Base-by-base conservation (phyloP, 2,329 filamentous ascomycete species). In the Ophiocordyceps camponoti-leonardi region DNA sequence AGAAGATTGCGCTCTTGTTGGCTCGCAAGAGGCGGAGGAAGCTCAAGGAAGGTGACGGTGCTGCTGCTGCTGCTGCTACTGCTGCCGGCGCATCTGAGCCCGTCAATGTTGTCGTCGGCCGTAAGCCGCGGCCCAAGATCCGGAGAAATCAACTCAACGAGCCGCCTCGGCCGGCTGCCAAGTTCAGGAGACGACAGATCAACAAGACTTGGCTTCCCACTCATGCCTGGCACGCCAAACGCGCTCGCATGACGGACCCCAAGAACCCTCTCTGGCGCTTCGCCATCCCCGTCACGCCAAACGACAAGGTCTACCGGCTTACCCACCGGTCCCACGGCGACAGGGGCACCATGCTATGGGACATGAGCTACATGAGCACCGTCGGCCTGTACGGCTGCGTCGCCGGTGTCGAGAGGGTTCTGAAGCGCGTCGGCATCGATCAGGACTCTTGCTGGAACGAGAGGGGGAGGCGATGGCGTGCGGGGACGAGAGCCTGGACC, bases 151-250 rank as follows among this genome's bases (percentile, higher is more conserved):
- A 66, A 45, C 71, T 88, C 44, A 83, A 85, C 46, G 69, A 75
- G 59, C 60, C 79, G 2, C 66, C 64, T 0, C 60, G 56, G 44
- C 58, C 77, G 2, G 72, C 71, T 41, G 75, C 65, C 20, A 88
- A 81, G 55, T 96, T 86, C 58, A 79, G 81, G 52, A 92, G 86
- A 63, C 79, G 92, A 30, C 90, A 96, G 59, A 67, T 81, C 42
- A 73, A 84, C 60, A 96, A 96, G 67, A 87, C 84, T 3, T 95
- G 90, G 86, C 69, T 98, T 16, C 92, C 92, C 0, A 96, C 92
- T 7, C 92, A 98, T 61, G 66, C 93, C 51, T 98, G 84, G 75
- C 88, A 94, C 63, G 81, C 90, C 2, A 98, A 98, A 62, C 72
- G 92, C 48, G 86, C 92, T 20, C 83, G 76, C 49, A 93, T 98